Conservation (phyloP, 2,329 filamentous ascomycete species). For the Penicillium freii region DNA sequence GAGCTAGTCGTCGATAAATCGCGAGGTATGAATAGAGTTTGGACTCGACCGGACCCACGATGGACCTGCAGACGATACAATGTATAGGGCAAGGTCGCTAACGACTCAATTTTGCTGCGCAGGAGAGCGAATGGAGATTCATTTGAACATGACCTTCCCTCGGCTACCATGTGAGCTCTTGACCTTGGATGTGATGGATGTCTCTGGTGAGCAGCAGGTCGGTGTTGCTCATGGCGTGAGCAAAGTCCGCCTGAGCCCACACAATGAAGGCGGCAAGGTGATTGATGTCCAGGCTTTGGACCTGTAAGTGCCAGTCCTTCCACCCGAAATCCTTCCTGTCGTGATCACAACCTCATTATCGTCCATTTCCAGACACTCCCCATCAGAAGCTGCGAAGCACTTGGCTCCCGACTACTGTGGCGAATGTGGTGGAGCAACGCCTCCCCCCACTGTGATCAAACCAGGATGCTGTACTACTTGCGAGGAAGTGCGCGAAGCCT, state of each 20-base stretch:
- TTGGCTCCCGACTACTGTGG: conserved; percentile 92
- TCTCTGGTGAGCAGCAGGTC: conserved; percentile 93
- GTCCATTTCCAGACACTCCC: conserved; percentile 55
- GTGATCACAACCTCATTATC: conserved; percentile 4
- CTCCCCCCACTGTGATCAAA: conserved; percentile 68
- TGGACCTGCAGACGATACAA: not conserved
- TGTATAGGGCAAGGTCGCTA: conserved; percentile 8
- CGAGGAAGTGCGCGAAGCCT: conserved; percentile 93
- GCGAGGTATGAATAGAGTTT: conserved; percentile 60
- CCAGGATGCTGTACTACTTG: conserved; percentile 95
- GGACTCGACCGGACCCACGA: not conserved
- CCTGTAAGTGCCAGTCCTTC: conserved; percentile 53
- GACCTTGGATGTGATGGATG: conserved; percentile 98
- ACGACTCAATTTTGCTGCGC: conserved; percentile 18
- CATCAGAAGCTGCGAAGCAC: conserved; percentile 69
- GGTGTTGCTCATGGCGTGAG: conserved; percentile 89
- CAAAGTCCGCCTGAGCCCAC: conserved; percentile 78
- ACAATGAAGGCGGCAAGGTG: conserved; percentile 69
- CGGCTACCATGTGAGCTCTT: conserved; percentile 90
- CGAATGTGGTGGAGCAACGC: conserved; percentile 80
- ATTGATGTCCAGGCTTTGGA: conserved; percentile 69
- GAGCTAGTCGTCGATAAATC: conserved; percentile 96
- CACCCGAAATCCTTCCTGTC: not conserved
- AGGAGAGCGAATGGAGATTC: conserved; percentile 99
- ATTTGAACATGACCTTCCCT: conserved; percentile 95